A percentile compares a stretch with the other conserved stretches of the same genome.
These are phyloP conservation scores for Colletotrichum godetiae DNA, from an alignment of 2,329 filamentous ascomycete species.

Conservation along the genomic window DNA sequence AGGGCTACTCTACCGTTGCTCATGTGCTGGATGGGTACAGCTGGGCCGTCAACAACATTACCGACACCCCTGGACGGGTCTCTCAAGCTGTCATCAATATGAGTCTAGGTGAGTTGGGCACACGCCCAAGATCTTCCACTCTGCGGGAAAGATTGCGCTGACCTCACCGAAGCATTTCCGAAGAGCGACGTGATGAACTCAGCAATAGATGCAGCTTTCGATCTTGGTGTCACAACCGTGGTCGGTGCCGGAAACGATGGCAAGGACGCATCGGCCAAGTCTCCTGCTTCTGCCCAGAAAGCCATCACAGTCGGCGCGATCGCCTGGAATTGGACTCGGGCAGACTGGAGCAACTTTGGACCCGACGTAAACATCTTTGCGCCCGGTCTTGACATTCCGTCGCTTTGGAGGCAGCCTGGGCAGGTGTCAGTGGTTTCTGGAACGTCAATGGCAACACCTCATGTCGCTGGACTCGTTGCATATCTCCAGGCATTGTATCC, in stretches of 20 bases:
- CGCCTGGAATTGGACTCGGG: conserved; percentile 57
- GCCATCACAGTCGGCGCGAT: conserved; percentile 59
- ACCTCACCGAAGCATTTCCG: too few relatives aligned
- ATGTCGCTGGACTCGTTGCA: conserved; percentile 39
- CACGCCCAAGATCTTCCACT: too few relatives aligned
- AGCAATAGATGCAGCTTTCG: conserved; percentile 53
- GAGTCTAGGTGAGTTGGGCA: conserved; percentile 53
- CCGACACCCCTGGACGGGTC: conserved; percentile 48
- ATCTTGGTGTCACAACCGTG: conserved; percentile 54
- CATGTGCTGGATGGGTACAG: conserved; percentile 46
- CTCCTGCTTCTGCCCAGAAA: neutral
- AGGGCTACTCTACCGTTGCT: conserved; percentile 38
- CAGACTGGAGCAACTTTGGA: conserved; percentile 56
- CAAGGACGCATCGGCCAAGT: conserved; percentile 44
- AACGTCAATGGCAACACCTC: conserved; percentile 37
- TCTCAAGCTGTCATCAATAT: conserved; percentile 62
- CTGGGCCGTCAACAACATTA: conserved; percentile 57
- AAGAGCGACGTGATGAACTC: conserved; percentile 53
- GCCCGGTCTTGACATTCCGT: conserved; percentile 57
- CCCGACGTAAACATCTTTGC: conserved; percentile 60
- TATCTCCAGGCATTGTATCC: conserved; percentile 37
- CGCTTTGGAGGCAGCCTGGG: conserved; percentile 51
- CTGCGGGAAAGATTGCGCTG: too few relatives aligned
- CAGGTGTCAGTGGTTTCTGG: conserved; percentile 7
- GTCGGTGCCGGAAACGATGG: conserved; percentile 64